Evolutionary conservation across 768 basidiomycete genomes (phyloP).

Genomic region (Lactifluus pinguis): DNA sequence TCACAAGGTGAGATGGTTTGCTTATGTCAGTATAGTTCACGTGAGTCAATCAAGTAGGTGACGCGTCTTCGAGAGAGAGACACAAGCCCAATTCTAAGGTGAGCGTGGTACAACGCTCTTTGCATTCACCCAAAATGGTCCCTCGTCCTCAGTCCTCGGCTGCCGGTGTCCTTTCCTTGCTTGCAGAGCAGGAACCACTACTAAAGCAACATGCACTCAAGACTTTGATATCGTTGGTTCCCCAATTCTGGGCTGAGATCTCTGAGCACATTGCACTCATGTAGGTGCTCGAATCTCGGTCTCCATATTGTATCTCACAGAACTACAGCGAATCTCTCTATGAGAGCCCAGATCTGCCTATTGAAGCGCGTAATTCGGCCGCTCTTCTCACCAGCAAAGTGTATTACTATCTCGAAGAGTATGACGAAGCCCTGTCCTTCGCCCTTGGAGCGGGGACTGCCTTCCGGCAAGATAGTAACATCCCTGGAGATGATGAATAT

Average conservation of each 20-base stretch:
- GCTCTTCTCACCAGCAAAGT: slow-evolving; percentile 95
- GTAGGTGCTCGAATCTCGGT: slow-evolving; percentile 40
- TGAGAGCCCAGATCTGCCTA: slow-evolving; percentile 69
- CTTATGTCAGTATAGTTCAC: neutral
- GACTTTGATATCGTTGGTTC: slow-evolving; percentile 72
- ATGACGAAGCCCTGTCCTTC: slow-evolving; percentile 92
- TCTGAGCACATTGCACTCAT: slow-evolving; percentile 88
- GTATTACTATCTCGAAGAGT: slow-evolving; percentile 93
- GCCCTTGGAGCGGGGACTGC: slow-evolving; percentile 84
- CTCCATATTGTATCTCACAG: slow-evolving; percentile 3
- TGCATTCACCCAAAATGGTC: slow-evolving; percentile 42
- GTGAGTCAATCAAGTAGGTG: slow-evolving; percentile 21
- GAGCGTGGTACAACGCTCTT: slow-evolving; percentile 9
- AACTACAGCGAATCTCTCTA: slow-evolving; percentile 74
- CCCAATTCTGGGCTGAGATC: slow-evolving; percentile 98
- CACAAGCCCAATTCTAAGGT: neutral
- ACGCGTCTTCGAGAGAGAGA: slow-evolving; percentile 28
- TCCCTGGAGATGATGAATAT: slow-evolving; percentile 69
- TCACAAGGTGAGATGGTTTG: neutral
- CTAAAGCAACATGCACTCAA: slow-evolving; percentile 90
- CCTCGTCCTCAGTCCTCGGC: slow-evolving; percentile 68
- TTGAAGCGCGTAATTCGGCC: slow-evolving; percentile 69
- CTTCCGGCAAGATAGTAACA: slow-evolving; percentile 67
- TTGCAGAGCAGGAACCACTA: slow-evolving; percentile 78
- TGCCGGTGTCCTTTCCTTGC: slow-evolving; percentile 84